These are phyloP conservation scores for Hondaea fermentalgiana DNA, from an alignment of 108 stramenopile genomes.

Conservation along the genomic window DNA sequence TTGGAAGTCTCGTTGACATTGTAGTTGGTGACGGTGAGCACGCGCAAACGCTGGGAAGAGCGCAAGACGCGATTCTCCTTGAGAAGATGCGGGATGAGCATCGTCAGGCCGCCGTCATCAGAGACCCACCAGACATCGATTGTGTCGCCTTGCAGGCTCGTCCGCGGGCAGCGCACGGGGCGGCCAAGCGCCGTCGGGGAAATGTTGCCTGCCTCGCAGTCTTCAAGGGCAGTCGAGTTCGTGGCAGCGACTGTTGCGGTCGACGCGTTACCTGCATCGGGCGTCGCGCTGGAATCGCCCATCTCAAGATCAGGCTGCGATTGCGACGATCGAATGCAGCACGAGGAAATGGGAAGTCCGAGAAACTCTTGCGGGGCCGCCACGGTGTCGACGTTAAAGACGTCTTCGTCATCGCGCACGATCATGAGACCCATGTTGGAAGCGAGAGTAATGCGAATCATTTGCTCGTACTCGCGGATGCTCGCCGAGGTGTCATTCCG, in stretches of 20 bases:
- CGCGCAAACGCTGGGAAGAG: not conserved
- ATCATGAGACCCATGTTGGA: not conserved
- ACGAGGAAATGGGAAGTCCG: not conserved
- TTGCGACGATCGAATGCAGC: not conserved
- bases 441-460: slow-evolving; percentile 4
- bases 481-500: not conserved
- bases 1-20: not conserved
- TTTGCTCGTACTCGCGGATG: not conserved
- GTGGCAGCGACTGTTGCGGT: not conserved
- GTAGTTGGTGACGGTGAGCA: slow-evolving; percentile 11
- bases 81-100: slow-evolving; percentile 15
- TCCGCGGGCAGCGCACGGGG: not conserved
- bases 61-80: not conserved
- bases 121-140: slow-evolving; percentile 24
- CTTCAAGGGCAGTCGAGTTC: too few species aligned
- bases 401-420: not conserved
- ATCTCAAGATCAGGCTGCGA: not conserved
- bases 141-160: not conserved
- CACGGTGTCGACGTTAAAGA: not conserved
- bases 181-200: not conserved
- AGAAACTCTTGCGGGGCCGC: not conserved
- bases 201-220: not conserved
- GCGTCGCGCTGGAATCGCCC: not conserved
- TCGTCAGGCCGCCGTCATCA: slow-evolving; percentile 24
- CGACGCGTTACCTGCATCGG: not conserved